Evolutionary conservation across 495 filamentous ascomycete species (phyloP), one percentile per base, ranked within the genome.

Genomic region (Recurvomyces mirabilis): DNA sequence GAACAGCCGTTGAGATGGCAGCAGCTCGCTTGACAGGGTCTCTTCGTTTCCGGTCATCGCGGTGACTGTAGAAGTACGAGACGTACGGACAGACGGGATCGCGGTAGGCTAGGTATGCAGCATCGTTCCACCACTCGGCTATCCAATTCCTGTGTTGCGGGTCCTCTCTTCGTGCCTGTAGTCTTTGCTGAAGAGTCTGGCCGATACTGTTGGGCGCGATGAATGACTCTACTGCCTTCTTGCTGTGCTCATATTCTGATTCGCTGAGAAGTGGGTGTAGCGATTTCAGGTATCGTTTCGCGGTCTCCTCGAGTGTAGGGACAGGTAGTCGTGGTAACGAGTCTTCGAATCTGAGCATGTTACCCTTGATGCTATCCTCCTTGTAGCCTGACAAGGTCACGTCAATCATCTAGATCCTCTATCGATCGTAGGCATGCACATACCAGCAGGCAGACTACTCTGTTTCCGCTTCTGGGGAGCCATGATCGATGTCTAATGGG

Each of bases 41-140:
- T 26, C 87, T 79, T 43, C 89, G 78, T 56, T 80, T 72, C 38
- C 87, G 79, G 61, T 99, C 93, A 62, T 99, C 93, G 42, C 82
- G 77, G 72, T 94, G 89, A 26, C 87, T 94, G 70, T 99, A 99
- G 68, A 99, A 99, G 72, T 99, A 99, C 61, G 86, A 93, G 52
- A 99, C 93, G 61, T 96, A 99, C 43, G 93, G 93, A 22, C 96
- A 83, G 21, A 99, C 84, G 26, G 93, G 93, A 64, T 95, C 93
- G 47, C 89, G 84, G 70, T 94, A 94, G 46, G 60, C 73, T 42
- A 99, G 73, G 66, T 99, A 99, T 29, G 91, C 88, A 2, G 75
- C 73, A 43, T 88, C 73, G 65, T 95, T 94, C 93, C 93, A 99
- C 93, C 93, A 99, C 55, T 96, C 88, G 47, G 77, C 74, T 14